Conservation (phyloP, 352 stramenopile genomes). For the Phytophthora tentaculata region DNA sequence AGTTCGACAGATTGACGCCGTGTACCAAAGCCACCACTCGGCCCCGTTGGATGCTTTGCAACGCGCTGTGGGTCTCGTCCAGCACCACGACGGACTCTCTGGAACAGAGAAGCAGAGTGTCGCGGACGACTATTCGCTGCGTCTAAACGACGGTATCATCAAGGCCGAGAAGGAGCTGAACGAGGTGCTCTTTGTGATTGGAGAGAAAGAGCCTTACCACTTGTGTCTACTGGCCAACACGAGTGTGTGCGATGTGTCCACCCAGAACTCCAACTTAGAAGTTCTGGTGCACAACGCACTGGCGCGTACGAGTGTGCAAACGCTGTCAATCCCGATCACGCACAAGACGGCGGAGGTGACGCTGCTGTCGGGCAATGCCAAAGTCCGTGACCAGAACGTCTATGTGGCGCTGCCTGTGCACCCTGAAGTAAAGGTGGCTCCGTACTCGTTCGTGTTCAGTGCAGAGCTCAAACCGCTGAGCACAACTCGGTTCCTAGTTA, state of each 20-base stretch:
- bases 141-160: conserved; percentile 87
- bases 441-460: conserved; percentile 73
- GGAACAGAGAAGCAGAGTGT: conserved; percentile 97
- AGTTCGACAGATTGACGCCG: conserved; percentile 90
- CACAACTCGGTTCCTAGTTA: conserved; percentile 57
- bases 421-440: conserved; percentile 50
- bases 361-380: conserved; percentile 44
- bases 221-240: conserved; percentile 90
- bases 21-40: conserved; percentile 71
- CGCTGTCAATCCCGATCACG: conserved; percentile 64
- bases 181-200: conserved; percentile 76
- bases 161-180: conserved; percentile 73
- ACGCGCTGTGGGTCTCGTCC: conserved; percentile 91
- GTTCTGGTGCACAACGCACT: conserved; percentile 78
- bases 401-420: conserved; percentile 66
- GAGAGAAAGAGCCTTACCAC: conserved; percentile 65
- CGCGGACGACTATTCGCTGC: conserved; percentile 94
- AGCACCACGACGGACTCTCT: conserved; percentile 97
- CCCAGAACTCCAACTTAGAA: conserved; percentile 68
- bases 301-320: conserved; percentile 60
- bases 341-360: conserved; percentile 50
- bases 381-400: conserved; percentile 48
- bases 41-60: conserved; percentile 71
- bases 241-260: conserved; percentile 89
- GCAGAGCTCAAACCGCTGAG: conserved; percentile 63